Conservation (phyloP, 306 rosid species). For the Vigna unguiculata region DNA sequence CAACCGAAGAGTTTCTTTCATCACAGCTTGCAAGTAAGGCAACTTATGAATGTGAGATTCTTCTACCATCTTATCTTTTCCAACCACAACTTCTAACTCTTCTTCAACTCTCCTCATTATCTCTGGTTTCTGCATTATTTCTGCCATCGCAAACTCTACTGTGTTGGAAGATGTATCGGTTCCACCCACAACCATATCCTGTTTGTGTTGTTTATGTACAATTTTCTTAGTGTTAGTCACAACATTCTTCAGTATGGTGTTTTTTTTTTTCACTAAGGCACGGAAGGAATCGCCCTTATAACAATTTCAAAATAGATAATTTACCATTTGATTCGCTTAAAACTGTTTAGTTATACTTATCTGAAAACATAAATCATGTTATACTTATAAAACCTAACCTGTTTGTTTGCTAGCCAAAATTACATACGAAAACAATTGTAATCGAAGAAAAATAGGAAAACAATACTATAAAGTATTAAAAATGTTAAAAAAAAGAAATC, state of each 20-base stretch:
- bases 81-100: conserved; percentile 63
- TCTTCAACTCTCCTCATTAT: conserved; percentile 56
- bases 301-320: too few species aligned
- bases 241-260: background rate
- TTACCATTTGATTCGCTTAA: too few species aligned
- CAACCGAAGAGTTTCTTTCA: conserved; percentile 75
- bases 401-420: too few species aligned
- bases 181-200: conserved; percentile 87
- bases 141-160: conserved; percentile 70
- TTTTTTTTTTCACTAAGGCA: too few species aligned
- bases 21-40: conserved; percentile 62
- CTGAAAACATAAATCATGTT: too few species aligned
- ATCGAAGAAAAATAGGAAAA: too few species aligned
- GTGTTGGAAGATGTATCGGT: conserved; percentile 73
- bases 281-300: too few species aligned
- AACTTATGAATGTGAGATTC: conserved; percentile 65
- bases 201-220: background rate
- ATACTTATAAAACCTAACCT: too few species aligned
- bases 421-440: too few species aligned
- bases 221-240: background rate
- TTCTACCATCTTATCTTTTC: conserved; percentile 64
- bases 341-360: too few species aligned
- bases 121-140: conserved; percentile 56
- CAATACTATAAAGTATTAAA: too few species aligned
- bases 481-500: too few species aligned